Base-by-base conservation (phyloP, 2,329 filamentous ascomycete species). In the Colletotrichum sp. region DNA sequence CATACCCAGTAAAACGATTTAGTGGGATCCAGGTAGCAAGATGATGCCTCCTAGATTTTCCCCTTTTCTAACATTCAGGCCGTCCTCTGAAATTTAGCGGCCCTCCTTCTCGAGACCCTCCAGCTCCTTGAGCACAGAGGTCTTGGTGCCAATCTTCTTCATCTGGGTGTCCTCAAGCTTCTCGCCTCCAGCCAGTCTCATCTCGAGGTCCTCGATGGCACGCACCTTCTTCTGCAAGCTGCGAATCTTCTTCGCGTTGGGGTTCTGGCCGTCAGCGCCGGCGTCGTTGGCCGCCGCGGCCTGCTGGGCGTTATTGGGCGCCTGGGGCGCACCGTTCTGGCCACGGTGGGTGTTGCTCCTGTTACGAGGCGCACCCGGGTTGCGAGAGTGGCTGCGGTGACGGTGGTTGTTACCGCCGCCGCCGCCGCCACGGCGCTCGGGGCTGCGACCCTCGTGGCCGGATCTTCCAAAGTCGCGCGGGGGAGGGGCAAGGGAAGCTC, bases 81-180 rank as follows among this genome's bases (percentile, higher is more conserved):
- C 39, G 9, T 21, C 26, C 6, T 63, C 30, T 13, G 26, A 52
- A 13, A 52, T 52, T 65, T 52, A 76, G 66, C 66, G 61, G 21
- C 71, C 71, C 43, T 75, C 71, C 66, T 59, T 77, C 72, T 77
- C 87, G 70, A 96, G 83, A 9, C 84, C 87, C 63, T 94, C 91
- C 75, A 99, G 87, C 87, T 99, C 97, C 86, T 94, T 95, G 77
- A 96, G 89, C 74, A 99, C 96, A 18, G 91, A 86, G 65, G 93
- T 88, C 88, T 99, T 98, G 26, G 96, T 99, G 72, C 92, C 91
- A 80, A 99, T 99, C 91, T 99, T 99, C 90, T 98, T 98, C 86
- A 99, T 93, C 87, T 99, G 97, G 36, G 97, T 99, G 82, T 98
- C 96, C 87, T 99, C 97, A 76, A 99, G 88, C 90, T 98, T 99